Evolutionary conservation across 176 grass and related monocot genomes (phyloP).

Genomic region (Saccharum officinarum): DNA sequence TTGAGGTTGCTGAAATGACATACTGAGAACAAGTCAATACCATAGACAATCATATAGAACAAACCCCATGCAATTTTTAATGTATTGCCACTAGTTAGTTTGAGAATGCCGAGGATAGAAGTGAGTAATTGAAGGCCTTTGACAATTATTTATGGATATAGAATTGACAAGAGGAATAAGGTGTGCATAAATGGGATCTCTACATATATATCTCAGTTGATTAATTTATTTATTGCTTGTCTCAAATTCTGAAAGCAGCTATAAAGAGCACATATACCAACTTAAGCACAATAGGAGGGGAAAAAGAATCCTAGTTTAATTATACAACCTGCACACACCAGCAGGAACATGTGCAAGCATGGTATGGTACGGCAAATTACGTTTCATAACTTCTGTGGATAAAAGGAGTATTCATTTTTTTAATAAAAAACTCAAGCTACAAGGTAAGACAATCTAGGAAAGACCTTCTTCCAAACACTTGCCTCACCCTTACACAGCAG

Average conservation of each 20-base stretch:
- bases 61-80: neutral
- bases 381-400: too few relatives aligned
- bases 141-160: neutral
- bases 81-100: slow-evolving; percentile 7
- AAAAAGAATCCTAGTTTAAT: neutral
- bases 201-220: neutral
- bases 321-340: neutral
- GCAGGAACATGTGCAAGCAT: neutral
- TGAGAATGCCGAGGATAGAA: neutral
- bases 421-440: too few relatives aligned
- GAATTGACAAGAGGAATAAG: neutral
- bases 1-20: neutral
- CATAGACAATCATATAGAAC: neutral
- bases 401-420: too few relatives aligned
- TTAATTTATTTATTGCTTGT: neutral
- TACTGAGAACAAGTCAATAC: neutral
- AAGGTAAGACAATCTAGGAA: too few relatives aligned
- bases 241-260: neutral
- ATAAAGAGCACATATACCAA: neutral
- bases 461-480: too few relatives aligned
- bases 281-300: neutral
- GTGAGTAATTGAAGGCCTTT: neutral
- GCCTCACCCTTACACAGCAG: too few relatives aligned
- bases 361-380: too few relatives aligned
- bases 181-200: too few relatives aligned